These are phyloP conservation scores for Tricholoma terreum DNA, from an alignment of 768 basidiomycete species.

Conservation along the genomic window DNA sequence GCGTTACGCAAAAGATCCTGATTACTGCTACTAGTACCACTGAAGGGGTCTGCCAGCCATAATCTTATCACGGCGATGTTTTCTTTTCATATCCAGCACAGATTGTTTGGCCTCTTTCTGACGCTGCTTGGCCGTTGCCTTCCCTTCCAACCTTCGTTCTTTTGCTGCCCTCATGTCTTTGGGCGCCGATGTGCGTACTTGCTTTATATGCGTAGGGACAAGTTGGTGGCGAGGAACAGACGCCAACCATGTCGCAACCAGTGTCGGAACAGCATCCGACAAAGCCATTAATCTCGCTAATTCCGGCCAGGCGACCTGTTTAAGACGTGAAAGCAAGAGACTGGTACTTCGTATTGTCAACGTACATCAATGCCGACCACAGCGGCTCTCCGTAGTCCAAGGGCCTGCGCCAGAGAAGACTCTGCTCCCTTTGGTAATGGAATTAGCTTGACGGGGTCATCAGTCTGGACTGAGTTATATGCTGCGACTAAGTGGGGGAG, in stretches of 20 bases:
- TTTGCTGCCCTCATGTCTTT: slow-evolving; percentile 76
- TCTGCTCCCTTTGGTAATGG: slow-evolving; percentile 71
- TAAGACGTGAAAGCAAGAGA: slow-evolving; percentile 14
- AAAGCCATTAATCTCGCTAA: slow-evolving; percentile 33
- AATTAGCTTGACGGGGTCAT: slow-evolving; percentile 49
- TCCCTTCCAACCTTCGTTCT: slow-evolving; percentile 49
- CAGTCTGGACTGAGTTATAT: slow-evolving; percentile 52
- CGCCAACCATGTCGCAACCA: slow-evolving; percentile 66
- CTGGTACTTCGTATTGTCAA: slow-evolving; percentile 7
- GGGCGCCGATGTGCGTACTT: slow-evolving; percentile 73
- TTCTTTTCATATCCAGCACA: background rate
- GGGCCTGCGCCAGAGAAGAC: slow-evolving; percentile 47
- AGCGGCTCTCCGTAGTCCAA: slow-evolving; percentile 68
- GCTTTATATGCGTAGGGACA: slow-evolving; percentile 78
- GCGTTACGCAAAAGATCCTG: no score
- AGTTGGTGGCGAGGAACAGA: slow-evolving; percentile 29
- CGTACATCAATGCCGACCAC: slow-evolving; percentile 68
- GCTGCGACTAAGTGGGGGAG: slow-evolving; percentile 75
- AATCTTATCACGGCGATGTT: background rate
- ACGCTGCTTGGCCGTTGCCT: slow-evolving; percentile 23
- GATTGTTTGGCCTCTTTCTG: background rate
- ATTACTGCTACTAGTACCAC: no score
- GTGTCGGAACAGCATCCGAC: slow-evolving; percentile 48
- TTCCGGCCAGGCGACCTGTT: slow-evolving; percentile 40
- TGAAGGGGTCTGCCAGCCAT: no score